A percentile compares a stretch with the other conserved stretches of the same genome.
Conservation (phyloP, 495 filamentous ascomycete species). For the Apiosordaria backusii region DNA sequence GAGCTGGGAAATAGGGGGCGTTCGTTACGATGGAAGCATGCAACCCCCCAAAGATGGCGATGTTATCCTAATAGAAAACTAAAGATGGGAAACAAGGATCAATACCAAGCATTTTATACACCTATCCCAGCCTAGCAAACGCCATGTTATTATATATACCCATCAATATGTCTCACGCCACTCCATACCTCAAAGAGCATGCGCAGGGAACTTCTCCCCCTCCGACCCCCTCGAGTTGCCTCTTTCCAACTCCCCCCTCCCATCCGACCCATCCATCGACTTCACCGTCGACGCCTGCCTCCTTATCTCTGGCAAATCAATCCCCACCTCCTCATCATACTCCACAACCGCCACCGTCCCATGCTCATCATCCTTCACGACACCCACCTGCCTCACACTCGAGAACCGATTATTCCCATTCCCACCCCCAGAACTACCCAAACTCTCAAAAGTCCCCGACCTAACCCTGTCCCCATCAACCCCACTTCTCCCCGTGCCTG, state of each 20-base stretch:
- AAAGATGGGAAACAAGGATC: too few species aligned
- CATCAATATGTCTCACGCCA: neutral
- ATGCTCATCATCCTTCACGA: neutral
- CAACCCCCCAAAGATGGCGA: too few species aligned
- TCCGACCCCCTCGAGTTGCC: constrained; percentile 5
- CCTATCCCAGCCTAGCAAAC: too few species aligned
- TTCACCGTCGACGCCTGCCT: constrained; percentile 17
- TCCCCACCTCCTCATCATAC: constrained; percentile 23
- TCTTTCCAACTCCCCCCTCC: neutral
- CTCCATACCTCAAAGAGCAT: constrained; percentile 8
- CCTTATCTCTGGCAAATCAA: constrained; percentile 24
- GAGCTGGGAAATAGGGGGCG: too few species aligned
- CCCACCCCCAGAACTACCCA: neutral
- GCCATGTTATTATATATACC: neutral
- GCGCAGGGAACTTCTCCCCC: constrained; percentile 13
- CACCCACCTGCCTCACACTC: constrained; percentile 11
- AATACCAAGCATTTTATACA: too few species aligned
- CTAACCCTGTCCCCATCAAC: neutral
- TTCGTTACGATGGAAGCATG: too few species aligned
- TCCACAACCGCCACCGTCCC: constrained; percentile 1
- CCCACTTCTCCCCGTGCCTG: neutral
- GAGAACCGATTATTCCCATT: neutral
- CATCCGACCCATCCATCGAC: constrained; percentile 2
- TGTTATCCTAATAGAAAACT: too few species aligned
- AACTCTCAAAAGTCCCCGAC: constrained; percentile 10